These are phyloP conservation scores for Dendrobium officinale DNA, from an alignment of 106 monocot species.

Conservation along the genomic window DNA sequence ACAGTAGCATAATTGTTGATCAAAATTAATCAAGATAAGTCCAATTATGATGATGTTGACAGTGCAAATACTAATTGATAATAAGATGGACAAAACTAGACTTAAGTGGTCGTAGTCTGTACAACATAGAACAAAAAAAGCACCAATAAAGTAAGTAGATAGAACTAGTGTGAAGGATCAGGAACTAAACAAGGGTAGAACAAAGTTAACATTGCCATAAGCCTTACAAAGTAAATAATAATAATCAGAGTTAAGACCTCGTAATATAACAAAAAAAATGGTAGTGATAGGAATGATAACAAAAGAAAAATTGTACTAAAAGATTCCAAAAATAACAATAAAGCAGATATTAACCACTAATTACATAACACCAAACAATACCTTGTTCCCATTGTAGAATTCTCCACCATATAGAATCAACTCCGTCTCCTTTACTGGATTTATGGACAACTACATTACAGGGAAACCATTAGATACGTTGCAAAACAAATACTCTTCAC, in stretches of 20 bases:
- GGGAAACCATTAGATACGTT: slow-evolving; percentile 4
- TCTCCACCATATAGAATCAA: slow-evolving; percentile 90
- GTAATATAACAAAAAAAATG: neutral
- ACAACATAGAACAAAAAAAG: neutral
- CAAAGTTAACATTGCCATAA: neutral
- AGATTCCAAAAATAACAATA: neutral
- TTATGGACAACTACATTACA: slow-evolving; percentile 50
- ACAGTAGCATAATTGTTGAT: too few relatives aligned
- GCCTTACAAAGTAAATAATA: neutral
- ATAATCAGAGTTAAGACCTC: neutral
- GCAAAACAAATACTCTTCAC: slow-evolving; percentile 11
- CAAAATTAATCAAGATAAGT: too few relatives aligned
- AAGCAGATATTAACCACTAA: neutral
- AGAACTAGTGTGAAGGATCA: neutral
- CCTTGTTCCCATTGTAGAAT: slow-evolving; percentile 97
- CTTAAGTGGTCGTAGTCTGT: too few relatives aligned
- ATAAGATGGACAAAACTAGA: too few relatives aligned
- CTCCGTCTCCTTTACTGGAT: slow-evolving; percentile 81
- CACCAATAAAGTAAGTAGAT: neutral
- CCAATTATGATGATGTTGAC: too few relatives aligned
- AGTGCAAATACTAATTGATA: too few relatives aligned
- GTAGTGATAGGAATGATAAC: neutral
- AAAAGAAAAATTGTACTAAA: neutral
- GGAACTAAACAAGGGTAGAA: neutral
- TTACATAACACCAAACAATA: slow-evolving; percentile 9